Evolutionary conservation across 1,284 basidiomycete species (phyloP), one percentile per base, ranked within the genome.

Genomic region (Phellopilus nigrolimitatus): DNA sequence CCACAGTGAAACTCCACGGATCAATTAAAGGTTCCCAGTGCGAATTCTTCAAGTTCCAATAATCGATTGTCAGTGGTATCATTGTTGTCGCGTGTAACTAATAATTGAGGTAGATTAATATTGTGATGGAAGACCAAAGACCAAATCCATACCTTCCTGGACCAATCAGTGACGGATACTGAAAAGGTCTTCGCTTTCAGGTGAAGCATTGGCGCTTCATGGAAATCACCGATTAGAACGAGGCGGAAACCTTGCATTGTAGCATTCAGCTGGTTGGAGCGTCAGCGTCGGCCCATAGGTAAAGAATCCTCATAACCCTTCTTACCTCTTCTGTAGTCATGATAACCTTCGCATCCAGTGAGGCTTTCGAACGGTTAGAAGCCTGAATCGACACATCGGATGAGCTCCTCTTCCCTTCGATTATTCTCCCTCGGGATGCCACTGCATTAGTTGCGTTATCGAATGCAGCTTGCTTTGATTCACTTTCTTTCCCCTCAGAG

Each of bases 1-100:
- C 76, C 43, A 91, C 67, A 25, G 86, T 83, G 60, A 97, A 89
- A 21, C 81, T 88, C 95, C 97, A 99, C 1, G 97, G 97, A 65
- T 99, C 97, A 61, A 98, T 91, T 47, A 99, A 71, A n/a, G 97
- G 97, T 69, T 99, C 97, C 92, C 97, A 99, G 64, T 99, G 94
- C 42, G 97, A 99, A 64, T 97, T 95, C 24, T 89, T 87, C 49
- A 99, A 71, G 68, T 99, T 99, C 90, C 93, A 99, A 65, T 97
- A 99, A 59, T 88, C 93, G 64, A 98, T 88, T 49, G 87, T 83
- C 2, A 83, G 84, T 15, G 84, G 84, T 58, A 97, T 72, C 0
- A 88, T 85, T 0, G 86, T 90, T 3, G 82, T 84, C 7, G 91
- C 85, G 64, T 87, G 85, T 42, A 97, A 70, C 91, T 95, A 31